phyloP scores from a whole-genome alignment of 164 flowering plant species.

The Tetrastigma voinierianum region DNA sequence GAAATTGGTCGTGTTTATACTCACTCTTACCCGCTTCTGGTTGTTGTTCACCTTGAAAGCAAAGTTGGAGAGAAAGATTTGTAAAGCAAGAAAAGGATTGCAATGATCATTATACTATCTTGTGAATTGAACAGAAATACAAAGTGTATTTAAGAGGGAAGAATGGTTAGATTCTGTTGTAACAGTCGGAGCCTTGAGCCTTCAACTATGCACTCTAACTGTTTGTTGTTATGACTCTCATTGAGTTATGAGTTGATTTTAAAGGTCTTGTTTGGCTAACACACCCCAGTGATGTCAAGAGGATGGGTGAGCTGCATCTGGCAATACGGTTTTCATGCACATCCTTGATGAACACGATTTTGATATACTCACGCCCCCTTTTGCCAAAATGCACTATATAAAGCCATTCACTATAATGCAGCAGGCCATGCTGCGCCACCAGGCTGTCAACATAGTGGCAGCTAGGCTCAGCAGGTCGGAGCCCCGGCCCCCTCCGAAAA shows the following conservation, averaged over 20 bases:
- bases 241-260: no score
- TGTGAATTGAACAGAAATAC: no score
- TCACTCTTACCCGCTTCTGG: conserved; percentile 52
- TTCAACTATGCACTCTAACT: no score
- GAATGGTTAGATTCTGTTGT: no score
- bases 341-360: conserved; percentile 43
- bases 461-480: conserved; percentile 60
- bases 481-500: conserved; percentile 55
- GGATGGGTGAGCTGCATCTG: conserved; percentile 66
- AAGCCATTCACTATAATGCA: conserved; percentile 46
- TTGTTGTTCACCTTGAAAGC: no score
- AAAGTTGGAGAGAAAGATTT: no score
- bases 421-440: conserved; percentile 45
- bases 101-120: no score
- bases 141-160: no score
- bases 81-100: no score
- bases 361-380: conserved; percentile 38
- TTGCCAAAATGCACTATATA: conserved; percentile 65
- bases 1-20: conserved; percentile 68
- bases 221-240: no score
- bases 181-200: no score
- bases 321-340: conserved; percentile 56
- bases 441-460: conserved; percentile 54
- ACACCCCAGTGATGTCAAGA: conserved; percentile 65
- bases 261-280: no score